Evolutionary conservation across 306 rosid species (phyloP).

Genomic region (Medicago lupulina): DNA sequence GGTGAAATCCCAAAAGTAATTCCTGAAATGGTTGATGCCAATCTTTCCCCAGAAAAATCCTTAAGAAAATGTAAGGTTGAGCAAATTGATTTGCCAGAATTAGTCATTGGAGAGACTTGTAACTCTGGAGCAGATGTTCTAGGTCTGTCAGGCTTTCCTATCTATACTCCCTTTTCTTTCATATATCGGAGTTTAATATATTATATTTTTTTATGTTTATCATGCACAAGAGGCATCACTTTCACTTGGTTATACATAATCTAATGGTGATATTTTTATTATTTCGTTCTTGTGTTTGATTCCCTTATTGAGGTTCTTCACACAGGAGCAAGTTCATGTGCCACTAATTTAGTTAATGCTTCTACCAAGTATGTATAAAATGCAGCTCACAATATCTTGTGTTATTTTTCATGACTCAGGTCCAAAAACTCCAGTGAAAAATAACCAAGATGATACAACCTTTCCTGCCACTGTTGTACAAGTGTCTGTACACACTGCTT

Average conservation of each 20-base stretch:
- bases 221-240: neutral
- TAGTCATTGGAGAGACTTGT: slow-evolving; percentile 37
- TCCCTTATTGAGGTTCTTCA: slow-evolving; percentile 16
- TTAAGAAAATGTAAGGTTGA: slow-evolving; percentile 44
- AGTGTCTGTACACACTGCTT: slow-evolving; percentile 21
- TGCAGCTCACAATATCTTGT: slow-evolving; percentile 17
- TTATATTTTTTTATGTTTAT: neutral
- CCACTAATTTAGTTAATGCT: slow-evolving; percentile 11
- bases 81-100: slow-evolving; percentile 42
- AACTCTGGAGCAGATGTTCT: slow-evolving; percentile 44
- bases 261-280: slow-evolving; percentile 19
- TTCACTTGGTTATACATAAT: slow-evolving; percentile 7
- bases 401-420: slow-evolving; percentile 27
- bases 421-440: slow-evolving; percentile 31
- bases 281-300: slow-evolving; percentile 15
- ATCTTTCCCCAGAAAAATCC: slow-evolving; percentile 45
- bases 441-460: slow-evolving; percentile 17
- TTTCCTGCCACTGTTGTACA: slow-evolving; percentile 36
- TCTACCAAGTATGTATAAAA: slow-evolving; percentile 9
- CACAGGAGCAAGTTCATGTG: neutral
- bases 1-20: slow-evolving; percentile 59
- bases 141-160: slow-evolving; percentile 45
- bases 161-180: neutral
- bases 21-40: slow-evolving; percentile 54
- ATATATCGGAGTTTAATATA: slow-evolving; percentile 1